phyloP scores from a whole-genome alignment of 2,329 filamentous ascomycete genomes.

The Periconia macrospinosa region DNA sequence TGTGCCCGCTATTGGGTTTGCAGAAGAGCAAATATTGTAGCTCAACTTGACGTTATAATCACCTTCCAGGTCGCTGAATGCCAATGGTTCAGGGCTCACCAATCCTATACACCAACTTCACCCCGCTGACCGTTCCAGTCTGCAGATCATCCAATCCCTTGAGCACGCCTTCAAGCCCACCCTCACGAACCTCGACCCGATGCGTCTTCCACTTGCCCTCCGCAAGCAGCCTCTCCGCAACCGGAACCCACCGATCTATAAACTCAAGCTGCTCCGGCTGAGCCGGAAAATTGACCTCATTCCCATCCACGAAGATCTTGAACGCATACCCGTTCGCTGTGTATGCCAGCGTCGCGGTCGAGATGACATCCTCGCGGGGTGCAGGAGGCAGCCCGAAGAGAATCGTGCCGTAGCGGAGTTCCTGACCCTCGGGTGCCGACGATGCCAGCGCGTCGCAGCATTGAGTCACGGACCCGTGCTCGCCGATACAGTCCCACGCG shows the following conservation, averaged over 20 bases:
- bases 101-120: slow-evolving; percentile 1
- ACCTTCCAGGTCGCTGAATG: no score
- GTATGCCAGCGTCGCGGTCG: slow-evolving; percentile 9
- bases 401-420: slow-evolving; percentile 11
- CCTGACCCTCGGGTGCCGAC: slow-evolving; percentile 9
- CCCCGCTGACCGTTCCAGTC: slow-evolving; percentile 1
- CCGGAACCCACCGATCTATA: neutral
- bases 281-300: neutral
- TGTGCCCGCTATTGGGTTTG: no score
- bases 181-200: neutral
- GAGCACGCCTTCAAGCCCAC: slow-evolving; percentile 3
- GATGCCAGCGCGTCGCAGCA: slow-evolving; percentile 5
- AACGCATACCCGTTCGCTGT: slow-evolving; percentile 6
- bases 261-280: neutral
- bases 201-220: slow-evolving; percentile 3
- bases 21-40: no score
- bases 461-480: neutral
- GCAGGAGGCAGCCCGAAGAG: neutral
- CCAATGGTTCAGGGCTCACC: neutral
- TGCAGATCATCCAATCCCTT: slow-evolving; percentile 5
- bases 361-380: slow-evolving; percentile 4
- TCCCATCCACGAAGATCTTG: neutral
- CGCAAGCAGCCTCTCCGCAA: slow-evolving; percentile 1
- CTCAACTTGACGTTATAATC: no score
- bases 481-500: slow-evolving; percentile 50